phyloP scores from a whole-genome alignment of 768 basidiomycete genomes.

The Suillus clintonianus region DNA sequence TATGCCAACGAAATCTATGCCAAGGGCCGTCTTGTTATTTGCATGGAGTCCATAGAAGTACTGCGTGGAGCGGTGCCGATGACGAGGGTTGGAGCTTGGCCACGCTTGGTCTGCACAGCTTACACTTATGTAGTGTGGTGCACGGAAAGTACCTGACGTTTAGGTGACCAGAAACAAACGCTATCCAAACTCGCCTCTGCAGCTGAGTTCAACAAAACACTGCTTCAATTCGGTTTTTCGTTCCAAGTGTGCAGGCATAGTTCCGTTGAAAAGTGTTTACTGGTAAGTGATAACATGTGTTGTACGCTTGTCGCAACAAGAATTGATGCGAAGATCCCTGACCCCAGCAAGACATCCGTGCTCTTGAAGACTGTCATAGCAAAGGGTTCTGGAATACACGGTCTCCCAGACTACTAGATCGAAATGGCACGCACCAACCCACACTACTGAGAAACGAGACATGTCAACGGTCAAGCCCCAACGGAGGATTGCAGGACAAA shows the following conservation, averaged over 20 bases:
- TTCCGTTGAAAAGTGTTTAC: background rate
- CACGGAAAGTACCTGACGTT: background rate
- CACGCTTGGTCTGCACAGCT: background rate
- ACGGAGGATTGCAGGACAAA: background rate
- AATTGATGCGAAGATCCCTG: background rate
- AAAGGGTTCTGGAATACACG: background rate
- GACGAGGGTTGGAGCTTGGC: background rate
- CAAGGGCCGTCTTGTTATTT: background rate
- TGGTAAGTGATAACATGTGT: background rate
- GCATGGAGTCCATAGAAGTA: background rate
- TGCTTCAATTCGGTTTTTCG: background rate
- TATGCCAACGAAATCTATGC: slow-evolving; percentile 19
- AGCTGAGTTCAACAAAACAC: background rate
- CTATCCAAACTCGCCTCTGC: background rate
- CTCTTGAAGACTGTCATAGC: background rate
- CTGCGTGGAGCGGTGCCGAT: background rate
- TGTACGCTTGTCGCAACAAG: background rate
- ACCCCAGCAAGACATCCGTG: background rate
- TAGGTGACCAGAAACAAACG: background rate
- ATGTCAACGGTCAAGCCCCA: background rate
- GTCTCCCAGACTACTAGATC: background rate
- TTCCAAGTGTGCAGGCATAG: background rate
- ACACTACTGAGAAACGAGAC: background rate
- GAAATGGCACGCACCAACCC: background rate
- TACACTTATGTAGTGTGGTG: background rate